These are phyloP conservation scores for Podospora pseudoanserina DNA, from an alignment of 495 filamentous ascomycete species.

Conservation along the genomic window DNA sequence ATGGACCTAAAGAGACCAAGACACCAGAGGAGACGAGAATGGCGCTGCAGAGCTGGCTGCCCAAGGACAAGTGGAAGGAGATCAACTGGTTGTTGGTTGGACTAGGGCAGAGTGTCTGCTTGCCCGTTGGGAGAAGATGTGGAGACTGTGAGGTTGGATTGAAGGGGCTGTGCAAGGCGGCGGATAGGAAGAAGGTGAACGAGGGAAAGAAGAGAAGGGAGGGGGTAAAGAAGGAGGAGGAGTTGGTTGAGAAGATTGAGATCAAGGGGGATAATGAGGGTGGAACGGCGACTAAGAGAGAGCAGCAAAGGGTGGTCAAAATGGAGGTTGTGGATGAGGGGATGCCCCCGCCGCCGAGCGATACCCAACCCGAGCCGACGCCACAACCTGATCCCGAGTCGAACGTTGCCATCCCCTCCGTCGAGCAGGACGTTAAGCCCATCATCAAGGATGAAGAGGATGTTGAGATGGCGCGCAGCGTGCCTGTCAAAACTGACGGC, in stretches of 20 bases:
- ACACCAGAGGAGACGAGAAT: constrained; percentile 80
- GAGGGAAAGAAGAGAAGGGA: constrained; percentile 43
- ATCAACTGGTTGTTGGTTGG: constrained; percentile 92
- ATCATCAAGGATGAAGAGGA: constrained; percentile 7
- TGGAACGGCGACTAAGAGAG: constrained; percentile 23
- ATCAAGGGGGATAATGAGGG: constrained; percentile 28
- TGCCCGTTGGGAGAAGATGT: constrained; percentile 74
- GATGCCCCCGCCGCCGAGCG: not conserved
- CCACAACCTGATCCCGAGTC: not conserved
- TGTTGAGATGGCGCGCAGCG: not conserved
- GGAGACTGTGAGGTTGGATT: constrained; percentile 77
- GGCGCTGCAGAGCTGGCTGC: constrained; percentile 79
- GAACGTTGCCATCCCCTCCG: not conserved
- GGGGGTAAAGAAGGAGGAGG: constrained; percentile 23
- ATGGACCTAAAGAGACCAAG: constrained; percentile 57
- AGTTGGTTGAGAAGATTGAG: constrained; percentile 34
- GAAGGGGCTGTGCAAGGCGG: constrained; percentile 71
- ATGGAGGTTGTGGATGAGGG: constrained; percentile 2
- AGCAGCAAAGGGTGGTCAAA: constrained; percentile 8
- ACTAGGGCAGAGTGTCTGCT: constrained; percentile 80
- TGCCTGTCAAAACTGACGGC: not conserved
- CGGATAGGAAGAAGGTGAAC: constrained; percentile 53
- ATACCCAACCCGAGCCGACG: not conserved
- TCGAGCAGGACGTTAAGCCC: not conserved
- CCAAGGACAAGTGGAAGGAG: constrained; percentile 84